Base-by-base conservation (phyloP, 116 monocot genomes). In the Posidonia oceanica region DNA sequence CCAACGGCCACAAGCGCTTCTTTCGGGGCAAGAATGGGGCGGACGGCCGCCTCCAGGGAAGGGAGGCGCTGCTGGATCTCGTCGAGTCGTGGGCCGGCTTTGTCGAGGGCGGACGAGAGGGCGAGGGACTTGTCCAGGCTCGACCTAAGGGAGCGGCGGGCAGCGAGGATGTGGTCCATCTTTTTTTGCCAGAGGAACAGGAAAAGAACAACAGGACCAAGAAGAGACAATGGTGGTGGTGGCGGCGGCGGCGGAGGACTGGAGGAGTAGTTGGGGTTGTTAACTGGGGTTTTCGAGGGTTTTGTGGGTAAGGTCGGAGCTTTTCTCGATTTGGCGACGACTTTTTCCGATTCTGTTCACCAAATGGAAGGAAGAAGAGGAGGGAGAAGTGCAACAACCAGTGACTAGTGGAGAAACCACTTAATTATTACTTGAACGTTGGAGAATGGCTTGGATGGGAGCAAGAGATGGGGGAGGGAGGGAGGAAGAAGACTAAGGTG, bases 41-140 rank as follows among this genome's bases (percentile, higher is more conserved):
- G 84, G 68, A 90, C 82, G 65, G 90, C 72, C 54, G 86, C 69
- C 75, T 79, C 75, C 41, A 86, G 72, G 39, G 80, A 71, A 44
- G 86, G 86, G 18, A 90, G 82, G 39, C 84, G 84, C 53, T 77
- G 82, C 42, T 65, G 82, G 82, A 91, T 87, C 75, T 82, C 84
- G 39, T 72, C 76, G 66, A 91, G 74, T 22, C 86, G 84, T 3
- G 81, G 82, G 2, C 69, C 75, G 54, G 80, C 66, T 20, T 57
- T 70, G 56, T 57, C 69, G 10, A 87, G 71, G 17, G 87, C 73
- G 20, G 82, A 51, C 3, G 80, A 70, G 18, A 92, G 62, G 7
- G 83, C 67, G 48, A 52, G 59, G 20, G 91, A 91, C 60, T 67
- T 70, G 22, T 85, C 91, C 39, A 88, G 74, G 68, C 76, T 78